Base-by-base conservation (phyloP, 345 rosid species). In the Brassica nigra region DNA sequence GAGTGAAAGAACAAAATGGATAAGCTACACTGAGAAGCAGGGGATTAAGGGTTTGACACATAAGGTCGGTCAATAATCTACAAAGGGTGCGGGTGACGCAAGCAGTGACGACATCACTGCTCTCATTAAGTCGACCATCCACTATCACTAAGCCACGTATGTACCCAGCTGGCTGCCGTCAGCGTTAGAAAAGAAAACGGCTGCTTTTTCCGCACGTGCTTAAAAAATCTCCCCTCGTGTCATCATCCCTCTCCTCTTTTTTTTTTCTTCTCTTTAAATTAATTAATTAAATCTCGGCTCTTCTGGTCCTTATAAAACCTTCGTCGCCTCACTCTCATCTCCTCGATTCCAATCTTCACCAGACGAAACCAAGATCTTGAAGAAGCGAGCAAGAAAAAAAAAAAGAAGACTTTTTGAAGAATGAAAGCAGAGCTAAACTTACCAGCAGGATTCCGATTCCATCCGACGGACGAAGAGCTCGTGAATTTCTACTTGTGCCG, bases 371-470 rank as follows among this genome's bases (percentile, higher is more conserved):
- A 18, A 52, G 57, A 52, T 52, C 57, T 14, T 2, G 57, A 52
- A 52, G 16, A 23, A 23, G 27, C 27, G 27, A 16, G 6, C 2
- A 9, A 58, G 4, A 58, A 12, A 9, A 10, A 23, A 23, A 23
- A 23, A 23, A 23, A 23, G 27, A 23, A 23, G 27, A 23, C 27
- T 23, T 62, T 5, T 28, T 10, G 5, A 69, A 68, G 66, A 83
- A 89, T 86, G 91, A 86, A 75, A 78, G 85, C 76, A 4, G 92
- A 83, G 71, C 31, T 95, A 5, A 86, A 87, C 64, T 86, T 95
- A 74, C 99, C 99, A 9, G 83, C 97, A 0, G 99, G 99, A 34
- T 95, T 95, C 86, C 86, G 99, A 86, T 95, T 95, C 65, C 99
- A 95, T 37, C 99, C 99, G 0, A 95, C 99, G 0, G 99, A 95